phyloP scores from a whole-genome alignment of 495 filamentous ascomycete species.

The Daldinia loculata region DNA sequence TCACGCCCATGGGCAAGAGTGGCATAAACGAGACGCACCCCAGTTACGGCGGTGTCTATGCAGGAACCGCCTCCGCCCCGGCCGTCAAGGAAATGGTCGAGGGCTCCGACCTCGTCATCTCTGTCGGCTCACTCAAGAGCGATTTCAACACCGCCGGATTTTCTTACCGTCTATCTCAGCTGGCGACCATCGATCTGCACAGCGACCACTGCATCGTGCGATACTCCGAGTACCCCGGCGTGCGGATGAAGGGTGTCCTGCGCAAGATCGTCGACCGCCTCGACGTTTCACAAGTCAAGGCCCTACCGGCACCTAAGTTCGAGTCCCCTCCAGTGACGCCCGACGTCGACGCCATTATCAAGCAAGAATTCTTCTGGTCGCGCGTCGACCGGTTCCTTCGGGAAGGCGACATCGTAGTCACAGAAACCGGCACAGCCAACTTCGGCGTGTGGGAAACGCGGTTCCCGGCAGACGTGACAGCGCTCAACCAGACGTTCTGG shows the following conservation, averaged over 20 bases:
- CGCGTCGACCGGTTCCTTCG: slow-evolving; percentile 78
- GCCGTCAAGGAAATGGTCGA: slow-evolving; percentile 80
- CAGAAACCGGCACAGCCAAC: slow-evolving; percentile 88
- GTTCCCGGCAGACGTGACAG: slow-evolving; percentile 77
- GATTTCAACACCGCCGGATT: slow-evolving; percentile 95
- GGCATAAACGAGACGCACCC: slow-evolving; percentile 80
- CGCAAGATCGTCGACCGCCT: slow-evolving; percentile 71
- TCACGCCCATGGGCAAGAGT: slow-evolving; percentile 92
- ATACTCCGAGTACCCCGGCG: slow-evolving; percentile 83
- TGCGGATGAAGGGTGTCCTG: slow-evolving; percentile 88
- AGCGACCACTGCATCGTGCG: slow-evolving; percentile 76
- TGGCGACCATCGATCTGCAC: slow-evolving; percentile 89
- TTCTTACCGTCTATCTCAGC: slow-evolving; percentile 81
- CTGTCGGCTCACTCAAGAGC: slow-evolving; percentile 80
- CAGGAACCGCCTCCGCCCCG: slow-evolving; percentile 76
- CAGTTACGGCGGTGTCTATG: slow-evolving; percentile 87
- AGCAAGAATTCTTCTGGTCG: slow-evolving; percentile 89
- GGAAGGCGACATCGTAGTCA: slow-evolving; percentile 80
- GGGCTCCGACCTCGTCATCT: slow-evolving; percentile 81
- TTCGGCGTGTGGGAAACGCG: slow-evolving; percentile 91
- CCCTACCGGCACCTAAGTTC: slow-evolving; percentile 56
- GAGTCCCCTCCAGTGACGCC: slow-evolving; percentile 59
- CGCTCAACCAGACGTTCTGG: slow-evolving; percentile 87
- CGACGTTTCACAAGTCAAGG: slow-evolving; percentile 65
- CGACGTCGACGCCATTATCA: slow-evolving; percentile 61